phyloP scores from a whole-genome alignment of 1,139 yeast species.

The Pichia sp. region DNA sequence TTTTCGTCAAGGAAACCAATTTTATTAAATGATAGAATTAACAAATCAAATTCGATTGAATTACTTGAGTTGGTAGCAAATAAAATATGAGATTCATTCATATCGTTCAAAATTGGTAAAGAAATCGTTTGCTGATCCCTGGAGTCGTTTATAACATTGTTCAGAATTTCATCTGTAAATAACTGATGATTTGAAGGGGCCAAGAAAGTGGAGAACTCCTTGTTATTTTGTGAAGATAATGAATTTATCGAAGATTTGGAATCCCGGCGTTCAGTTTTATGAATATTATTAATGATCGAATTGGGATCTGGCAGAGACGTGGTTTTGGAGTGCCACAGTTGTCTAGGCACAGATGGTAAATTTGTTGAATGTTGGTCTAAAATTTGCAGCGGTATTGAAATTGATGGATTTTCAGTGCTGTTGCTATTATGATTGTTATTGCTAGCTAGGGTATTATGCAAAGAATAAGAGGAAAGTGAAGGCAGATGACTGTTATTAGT shows the following conservation, averaged over 20 bases:
- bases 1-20: conserved; percentile 4
- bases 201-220: neutral
- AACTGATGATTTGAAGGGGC: neutral
- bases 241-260: neutral
- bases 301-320: neutral
- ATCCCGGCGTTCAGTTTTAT: neutral
- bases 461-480: conserved; percentile 10
- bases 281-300: neutral
- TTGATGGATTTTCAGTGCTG: neutral
- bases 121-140: too few species aligned
- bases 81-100: neutral
- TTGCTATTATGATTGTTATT: neutral
- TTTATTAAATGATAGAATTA: conserved; percentile 3
- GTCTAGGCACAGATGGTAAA: conserved; percentile 4
- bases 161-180: neutral
- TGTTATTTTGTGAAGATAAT: conserved; percentile 1
- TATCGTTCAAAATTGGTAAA: neutral
- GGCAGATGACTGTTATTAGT: neutral
- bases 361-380: conserved; percentile 2
- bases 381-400: too few species aligned
- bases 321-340: neutral
- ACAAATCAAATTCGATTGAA: conserved; percentile 5
- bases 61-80: neutral
- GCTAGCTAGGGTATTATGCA: conserved; percentile 1
- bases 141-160: too few species aligned